Base-by-base conservation (phyloP, 2,329 filamentous ascomycete species). In the Fusarium coicis region DNA sequence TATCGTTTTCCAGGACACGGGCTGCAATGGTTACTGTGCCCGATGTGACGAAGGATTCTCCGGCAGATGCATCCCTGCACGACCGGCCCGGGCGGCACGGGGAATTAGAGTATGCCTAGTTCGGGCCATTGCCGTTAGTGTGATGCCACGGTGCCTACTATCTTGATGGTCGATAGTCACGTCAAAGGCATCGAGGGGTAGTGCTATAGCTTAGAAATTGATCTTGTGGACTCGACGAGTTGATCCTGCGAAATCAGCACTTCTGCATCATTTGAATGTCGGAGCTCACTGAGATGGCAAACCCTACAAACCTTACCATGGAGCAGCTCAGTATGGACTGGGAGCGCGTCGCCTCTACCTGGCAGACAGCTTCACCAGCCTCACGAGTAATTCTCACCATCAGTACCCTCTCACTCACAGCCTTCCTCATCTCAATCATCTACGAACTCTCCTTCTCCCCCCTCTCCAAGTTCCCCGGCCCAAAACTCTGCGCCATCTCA, bases 401-500 rank as follows among this genome's bases (percentile, higher is more conserved):
- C 19, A 30, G 12, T 4, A 34, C n/a, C n/a, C 16, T 59, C 16
- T 23, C 26, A 5, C 10, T 59, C 10, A 16, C 56, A 26, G 56
- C 26, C 9, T 4, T 59, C 21, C 12, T 53, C 26, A 42, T 59
- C 18, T 52, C 36, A 18, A 10, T 40, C 11, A 40, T 59, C 10
- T 37, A 37, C n/a, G 56, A 59, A 16, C 36, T 59, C 7, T 59
- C 42, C 12, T 59, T 59, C 44, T 53, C 56, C 4, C 56, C 56
- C 0, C 23, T 59, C 7, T 59, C 56, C 11, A 50, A 59, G 4
- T 59, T 59, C 36, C 56, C 56, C 3, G 56, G 56, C n/a, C 56
- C 44, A 21, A 59, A 53, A 12, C 7, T 59, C 10, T 59, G 56
- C 18, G 56, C 56, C 44, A 34, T 53, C 36, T 59, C 44, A 0